Evolutionary conservation across 495 filamentous ascomycete species (phyloP).

Genomic region (Staphylotrichum longicolle): DNA sequence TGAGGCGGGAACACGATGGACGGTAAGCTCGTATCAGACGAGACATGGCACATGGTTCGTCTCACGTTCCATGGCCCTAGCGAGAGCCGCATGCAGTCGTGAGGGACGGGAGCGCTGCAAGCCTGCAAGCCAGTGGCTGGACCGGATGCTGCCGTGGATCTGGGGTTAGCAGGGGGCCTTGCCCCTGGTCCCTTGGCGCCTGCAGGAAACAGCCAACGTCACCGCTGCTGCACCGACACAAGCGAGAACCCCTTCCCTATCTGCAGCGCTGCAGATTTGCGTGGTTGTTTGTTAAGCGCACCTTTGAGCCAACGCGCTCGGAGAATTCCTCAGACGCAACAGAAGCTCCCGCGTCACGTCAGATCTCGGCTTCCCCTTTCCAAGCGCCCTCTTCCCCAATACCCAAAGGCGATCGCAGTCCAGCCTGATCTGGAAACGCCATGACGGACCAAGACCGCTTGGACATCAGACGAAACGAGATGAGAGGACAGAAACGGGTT

Average conservation of each 20-base stretch:
- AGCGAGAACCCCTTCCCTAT: not conserved
- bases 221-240: conserved; percentile 5
- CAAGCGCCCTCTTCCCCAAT: not conserved
- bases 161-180: conserved; percentile 1
- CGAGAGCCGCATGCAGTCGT: conserved; percentile 32
- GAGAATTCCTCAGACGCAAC: conserved; percentile 29
- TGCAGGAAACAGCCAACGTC: not conserved
- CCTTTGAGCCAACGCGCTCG: conserved; percentile 7
- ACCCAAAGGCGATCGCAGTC: not conserved
- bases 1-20: not conserved
- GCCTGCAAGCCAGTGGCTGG: not conserved
- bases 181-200: not conserved
- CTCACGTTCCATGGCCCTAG: conserved; percentile 24
- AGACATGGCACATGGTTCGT: conserved; percentile 35
- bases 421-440: not conserved
- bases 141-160: not conserved
- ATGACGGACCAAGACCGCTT: not conserved
- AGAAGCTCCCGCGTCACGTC: conserved; percentile 13
- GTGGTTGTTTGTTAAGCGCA: conserved; percentile 13
- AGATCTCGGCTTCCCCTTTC: not conserved
- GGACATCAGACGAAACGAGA: conserved; percentile 30
- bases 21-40: conserved; percentile 32
- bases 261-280: not conserved
- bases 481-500: conserved; percentile 16
- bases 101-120: not conserved